phyloP scores from a whole-genome alignment of 345 rosid species.

The Bruguiera gymnorhiza region DNA sequence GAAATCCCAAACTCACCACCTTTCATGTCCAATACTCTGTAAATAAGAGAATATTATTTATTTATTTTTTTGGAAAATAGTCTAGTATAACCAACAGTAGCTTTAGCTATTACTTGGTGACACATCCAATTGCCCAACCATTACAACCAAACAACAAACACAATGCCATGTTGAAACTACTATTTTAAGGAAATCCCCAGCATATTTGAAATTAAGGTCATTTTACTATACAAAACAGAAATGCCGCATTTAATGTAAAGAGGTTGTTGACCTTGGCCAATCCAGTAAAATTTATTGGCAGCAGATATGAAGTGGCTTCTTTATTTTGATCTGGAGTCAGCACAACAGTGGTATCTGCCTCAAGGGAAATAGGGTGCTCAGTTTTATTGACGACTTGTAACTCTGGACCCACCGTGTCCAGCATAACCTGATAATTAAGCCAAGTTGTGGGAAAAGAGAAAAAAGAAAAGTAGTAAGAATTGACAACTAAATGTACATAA shows the following conservation, averaged over 20 bases:
- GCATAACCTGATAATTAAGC: conserved; percentile 52
- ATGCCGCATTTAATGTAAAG: background rate
- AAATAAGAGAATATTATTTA: too few species aligned
- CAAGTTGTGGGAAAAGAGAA: conserved; percentile 3
- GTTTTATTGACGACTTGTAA: conserved; percentile 52
- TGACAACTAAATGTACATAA: background rate
- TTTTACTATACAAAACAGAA: background rate
- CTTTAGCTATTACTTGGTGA: too few species aligned
- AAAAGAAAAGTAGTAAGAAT: background rate
- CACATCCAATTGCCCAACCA: too few species aligned
- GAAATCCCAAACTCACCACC: too few species aligned
- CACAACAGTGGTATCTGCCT: conserved; percentile 41
- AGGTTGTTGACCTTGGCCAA: conserved; percentile 42
- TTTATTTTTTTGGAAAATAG: too few species aligned
- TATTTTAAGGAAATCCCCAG: background rate
- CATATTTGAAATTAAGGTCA: background rate
- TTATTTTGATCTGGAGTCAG: conserved; percentile 61
- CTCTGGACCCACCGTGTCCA: conserved; percentile 70
- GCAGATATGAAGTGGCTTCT: conserved; percentile 54
- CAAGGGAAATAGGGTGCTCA: conserved; percentile 50
- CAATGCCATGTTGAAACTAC: background rate
- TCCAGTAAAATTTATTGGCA: conserved; percentile 60
- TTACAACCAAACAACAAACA: too few species aligned
- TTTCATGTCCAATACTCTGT: too few species aligned
- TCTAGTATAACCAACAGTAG: too few species aligned